Base-by-base conservation (phyloP, 345 rosid species). In the Aegle marmelos region DNA sequence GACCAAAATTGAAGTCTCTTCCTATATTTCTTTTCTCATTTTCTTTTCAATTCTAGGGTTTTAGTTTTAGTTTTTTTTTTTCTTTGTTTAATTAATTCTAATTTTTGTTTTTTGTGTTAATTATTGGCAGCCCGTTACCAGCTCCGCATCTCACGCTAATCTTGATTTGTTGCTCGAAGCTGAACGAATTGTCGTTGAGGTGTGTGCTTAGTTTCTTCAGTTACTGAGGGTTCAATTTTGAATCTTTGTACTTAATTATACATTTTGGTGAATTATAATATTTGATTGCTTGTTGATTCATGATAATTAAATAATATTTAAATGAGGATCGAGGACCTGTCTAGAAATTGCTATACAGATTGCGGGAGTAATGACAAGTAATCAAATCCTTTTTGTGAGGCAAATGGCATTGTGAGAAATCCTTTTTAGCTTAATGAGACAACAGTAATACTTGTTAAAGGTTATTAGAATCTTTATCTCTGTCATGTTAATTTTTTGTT, bases 101-200 rank as follows among this genome's bases (percentile, higher is more conserved):
- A 7, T 37, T 25, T 25, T 84, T 6, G 6, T 76, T n/a, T 56
- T 66, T 70, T 73, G 70, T 57, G 59, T 54, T 39, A 37, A 67
- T 82, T 36, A 27, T 74, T 77, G 36, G 78, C 87, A 92, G 86
- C 89, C 89, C 57, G 72, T 81, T 41, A 72, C 97, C 34, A 80
- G 78, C 87, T 69, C 93, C 27, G 85, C 81, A 70, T 88, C 93
- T 27, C 86, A 63, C 41, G 84, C 82, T n/a, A 88, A 85, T 61
- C 88, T 83, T 80, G 91, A 88, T 78, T 90, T 90, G 86, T 86
- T 95, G 85, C 88, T 95, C 17, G 96, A 92, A 68, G 87, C 83
- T 27, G 99, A 95, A 84, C 82, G 85, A 73, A 87, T 90, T 72
- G 54, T 81, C 30, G 91, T 8, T 37, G 91, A 92, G 97, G 99